These are phyloP conservation scores for Gnaphalium uliginosum DNA, from an alignment of 129 eudicot genomes.

Conservation along the genomic window DNA sequence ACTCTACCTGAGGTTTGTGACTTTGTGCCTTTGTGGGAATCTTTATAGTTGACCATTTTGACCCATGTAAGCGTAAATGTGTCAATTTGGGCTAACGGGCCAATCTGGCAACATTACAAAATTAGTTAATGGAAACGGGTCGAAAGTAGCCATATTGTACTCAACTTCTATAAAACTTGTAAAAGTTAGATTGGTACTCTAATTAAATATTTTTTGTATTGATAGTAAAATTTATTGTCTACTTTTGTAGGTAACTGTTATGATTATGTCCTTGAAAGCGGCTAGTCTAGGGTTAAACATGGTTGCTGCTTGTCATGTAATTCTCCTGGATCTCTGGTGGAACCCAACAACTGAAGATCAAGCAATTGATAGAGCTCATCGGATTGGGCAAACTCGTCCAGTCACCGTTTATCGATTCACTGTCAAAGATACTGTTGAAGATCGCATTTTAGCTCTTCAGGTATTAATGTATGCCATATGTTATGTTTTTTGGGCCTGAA, in stretches of 20 bases:
- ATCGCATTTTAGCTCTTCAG: constrained; percentile 95
- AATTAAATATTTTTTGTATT: not conserved
- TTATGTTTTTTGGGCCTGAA: not conserved
- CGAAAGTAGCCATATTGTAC: not conserved
- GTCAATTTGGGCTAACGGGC: not conserved
- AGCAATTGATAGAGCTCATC: constrained; percentile 92
- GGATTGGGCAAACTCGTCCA: constrained; percentile 98
- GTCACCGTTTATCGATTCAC: constrained; percentile 83
- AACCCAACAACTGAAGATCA: constrained; percentile 98
- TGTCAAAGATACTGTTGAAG: constrained; percentile 91
- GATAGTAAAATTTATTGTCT: not conserved
- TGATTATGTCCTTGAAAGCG: constrained; percentile 95
- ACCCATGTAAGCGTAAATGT: not conserved
- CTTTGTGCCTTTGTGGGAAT: not conserved
- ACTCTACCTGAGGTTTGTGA: constrained; percentile 72
- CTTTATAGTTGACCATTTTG: not conserved
- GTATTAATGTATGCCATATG: constrained; percentile 26
- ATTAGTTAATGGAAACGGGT: not conserved
- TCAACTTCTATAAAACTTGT: not conserved
- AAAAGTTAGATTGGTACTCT: not conserved
- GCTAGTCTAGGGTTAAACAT: constrained; percentile 96
- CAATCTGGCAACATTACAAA: not conserved
- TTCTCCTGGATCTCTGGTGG: constrained; percentile 97
- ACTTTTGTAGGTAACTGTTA: constrained; percentile 66
- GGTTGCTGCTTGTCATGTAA: constrained; percentile 93